A percentile compares a stretch with the other conserved stretches of the same genome.
Evolutionary conservation across 805 yeast species (phyloP).

Genomic region (Candida golubevii): DNA sequence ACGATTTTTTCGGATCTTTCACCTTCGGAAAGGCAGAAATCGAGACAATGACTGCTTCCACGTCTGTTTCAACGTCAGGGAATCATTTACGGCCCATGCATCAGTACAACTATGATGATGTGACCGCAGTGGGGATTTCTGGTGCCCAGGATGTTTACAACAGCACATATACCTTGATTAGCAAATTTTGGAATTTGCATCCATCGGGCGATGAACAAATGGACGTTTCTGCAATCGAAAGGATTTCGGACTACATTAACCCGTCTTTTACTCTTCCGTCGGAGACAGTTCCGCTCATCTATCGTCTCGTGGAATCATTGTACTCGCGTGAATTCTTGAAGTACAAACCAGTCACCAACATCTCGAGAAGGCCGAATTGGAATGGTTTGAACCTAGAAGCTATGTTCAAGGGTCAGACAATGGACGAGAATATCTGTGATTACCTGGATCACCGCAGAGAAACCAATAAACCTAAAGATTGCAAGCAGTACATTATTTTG

Average conservation of each 20-base stretch:
- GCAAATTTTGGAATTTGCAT: conserved; percentile 45
- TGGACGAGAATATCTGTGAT: conserved; percentile 34
- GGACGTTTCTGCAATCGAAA: conserved; percentile 7
- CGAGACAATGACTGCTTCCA: conserved; percentile 14
- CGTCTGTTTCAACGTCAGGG: conserved; percentile 2
- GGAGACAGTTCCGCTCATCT: conserved; percentile 65
- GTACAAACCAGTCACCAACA: conserved; percentile 36
- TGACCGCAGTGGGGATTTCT: conserved; percentile 25
- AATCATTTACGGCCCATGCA: conserved; percentile 3
- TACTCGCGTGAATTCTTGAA: conserved; percentile 50
- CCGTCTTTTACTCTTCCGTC: conserved; percentile 74
- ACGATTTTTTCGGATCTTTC: conserved; percentile 22
- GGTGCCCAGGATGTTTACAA: conserved; percentile 25
- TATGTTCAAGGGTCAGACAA: conserved; percentile 38
- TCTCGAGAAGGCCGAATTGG: conserved; percentile 41
- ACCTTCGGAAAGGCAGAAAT: conserved; percentile 15
- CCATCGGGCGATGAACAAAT: conserved; percentile 33
- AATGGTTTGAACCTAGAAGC: conserved; percentile 37
- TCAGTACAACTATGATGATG: conserved; percentile 16
- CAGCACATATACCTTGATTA: conserved; percentile 34
- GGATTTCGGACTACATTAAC: conserved; percentile 35
- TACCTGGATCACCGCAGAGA: conserved; percentile 19
- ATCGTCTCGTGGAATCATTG: conserved; percentile 67
- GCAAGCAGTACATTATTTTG: conserved; percentile 37
- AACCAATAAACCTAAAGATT: not conserved